These are phyloP conservation scores for Silene latifolia DNA, from an alignment of 148 eudicot genomes.

Conservation along the genomic window DNA sequence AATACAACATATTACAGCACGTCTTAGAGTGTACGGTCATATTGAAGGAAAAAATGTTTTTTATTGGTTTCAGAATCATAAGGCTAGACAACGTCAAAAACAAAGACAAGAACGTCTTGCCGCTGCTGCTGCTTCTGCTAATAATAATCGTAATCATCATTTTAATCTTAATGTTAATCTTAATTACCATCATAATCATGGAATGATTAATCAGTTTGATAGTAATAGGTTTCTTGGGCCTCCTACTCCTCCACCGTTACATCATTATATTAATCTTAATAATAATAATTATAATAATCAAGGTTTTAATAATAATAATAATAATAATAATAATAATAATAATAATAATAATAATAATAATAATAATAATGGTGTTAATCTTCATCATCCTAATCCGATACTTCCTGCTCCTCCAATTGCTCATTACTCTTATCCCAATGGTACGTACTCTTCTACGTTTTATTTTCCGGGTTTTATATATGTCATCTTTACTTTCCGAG, in stretches of 20 bases:
- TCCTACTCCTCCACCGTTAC: not conserved
- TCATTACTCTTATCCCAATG: constrained; percentile 10
- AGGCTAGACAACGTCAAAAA: constrained; percentile 88
- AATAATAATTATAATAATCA: not conserved
- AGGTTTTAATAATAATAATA: not conserved
- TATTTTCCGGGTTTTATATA: not conserved
- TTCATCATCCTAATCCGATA: constrained; percentile 10
- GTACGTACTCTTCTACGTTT: constrained; percentile 6
- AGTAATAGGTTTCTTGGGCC: constrained; percentile 3
- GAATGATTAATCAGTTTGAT: not conserved
- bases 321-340: not conserved
- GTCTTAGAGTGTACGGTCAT: constrained; percentile 55
- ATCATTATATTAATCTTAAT: not conserved
- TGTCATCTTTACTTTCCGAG: too few relatives aligned
- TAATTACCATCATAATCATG: not conserved
- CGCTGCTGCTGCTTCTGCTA: not conserved
- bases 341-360: not conserved
- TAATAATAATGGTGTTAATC: not conserved
- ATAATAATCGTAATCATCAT: not conserved
- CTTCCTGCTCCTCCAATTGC: constrained; percentile 11
- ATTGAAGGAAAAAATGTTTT: constrained; percentile 95
- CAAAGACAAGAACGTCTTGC: constrained; percentile 50
- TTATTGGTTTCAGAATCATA: constrained; percentile 97
- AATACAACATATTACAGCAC: constrained; percentile 64
- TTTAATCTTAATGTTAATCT: not conserved